A percentile compares a stretch with the other conserved stretches of the same genome.
These are phyloP conservation scores for Ajuga reptans DNA, from an alignment of 305 asterid species.

Conservation along the genomic window DNA sequence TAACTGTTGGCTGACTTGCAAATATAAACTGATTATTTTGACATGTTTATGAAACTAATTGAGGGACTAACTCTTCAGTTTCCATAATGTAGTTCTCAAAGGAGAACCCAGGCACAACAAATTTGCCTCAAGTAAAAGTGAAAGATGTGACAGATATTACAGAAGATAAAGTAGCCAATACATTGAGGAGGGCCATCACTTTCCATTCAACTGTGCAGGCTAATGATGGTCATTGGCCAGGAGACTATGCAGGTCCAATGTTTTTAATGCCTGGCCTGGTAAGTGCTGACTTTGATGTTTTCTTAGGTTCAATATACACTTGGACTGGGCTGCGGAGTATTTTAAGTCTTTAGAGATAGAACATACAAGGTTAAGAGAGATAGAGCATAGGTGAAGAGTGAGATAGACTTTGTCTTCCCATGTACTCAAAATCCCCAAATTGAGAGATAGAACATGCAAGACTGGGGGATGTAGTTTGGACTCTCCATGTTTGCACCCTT, in stretches of 20 bases:
- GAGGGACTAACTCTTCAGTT: constrained; percentile 14
- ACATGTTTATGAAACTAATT: constrained; percentile 10
- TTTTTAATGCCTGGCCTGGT: constrained; percentile 96
- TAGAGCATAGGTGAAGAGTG: too few species aligned
- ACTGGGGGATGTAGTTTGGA: too few species aligned
- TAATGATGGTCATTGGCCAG: constrained; percentile 89
- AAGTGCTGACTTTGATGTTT: constrained; percentile 20
- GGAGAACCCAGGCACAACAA: constrained; percentile 45
- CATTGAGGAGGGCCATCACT: constrained; percentile 62
- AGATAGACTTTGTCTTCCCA: too few species aligned
- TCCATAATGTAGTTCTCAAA: constrained; percentile 47
- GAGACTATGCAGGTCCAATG: constrained; percentile 93
- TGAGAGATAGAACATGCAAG: too few species aligned
- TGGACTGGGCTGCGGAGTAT: not conserved
- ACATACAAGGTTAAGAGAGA: too few species aligned
- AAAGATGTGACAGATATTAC: constrained; percentile 62
- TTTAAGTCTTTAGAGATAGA: too few species aligned
- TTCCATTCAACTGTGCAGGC: constrained; percentile 77
- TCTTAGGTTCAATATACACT: not conserved
- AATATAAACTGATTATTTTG: not conserved
- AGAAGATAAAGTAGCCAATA: constrained; percentile 51
- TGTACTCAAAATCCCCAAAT: too few species aligned
- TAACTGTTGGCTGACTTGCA: not conserved
- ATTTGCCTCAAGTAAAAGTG: constrained; percentile 58
- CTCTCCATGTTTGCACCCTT: not conserved